Base-by-base conservation (phyloP, 2,329 filamentous ascomycete genomes). In the Chaetothyriales sp. region DNA sequence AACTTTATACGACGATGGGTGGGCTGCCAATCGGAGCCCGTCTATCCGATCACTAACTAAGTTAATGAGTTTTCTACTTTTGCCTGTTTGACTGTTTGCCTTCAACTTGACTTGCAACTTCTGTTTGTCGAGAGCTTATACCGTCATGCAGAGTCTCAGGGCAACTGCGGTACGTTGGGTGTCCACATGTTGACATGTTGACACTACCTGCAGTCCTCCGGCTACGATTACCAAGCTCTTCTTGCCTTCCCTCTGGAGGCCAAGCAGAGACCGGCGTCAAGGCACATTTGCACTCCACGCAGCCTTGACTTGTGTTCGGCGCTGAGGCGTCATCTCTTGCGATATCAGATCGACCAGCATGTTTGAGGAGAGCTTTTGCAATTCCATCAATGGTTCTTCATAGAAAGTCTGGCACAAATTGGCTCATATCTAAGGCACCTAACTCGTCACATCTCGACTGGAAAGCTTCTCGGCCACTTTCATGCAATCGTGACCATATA, bases 401-500 rank as follows among this genome's bases (percentile, higher is more conserved):
- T 72, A 72, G 68, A 69, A 62, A 60, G 51, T 61, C 64, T 71
- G 69, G 69, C 60, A 72, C 69, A 72, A 25, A 43, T 5, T 52
- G 15, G 43, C 37, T 33, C 29, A 4, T 33, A 13, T 25, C 22
- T 25, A 25, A 25, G 29, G 9, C 29, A 33, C 5, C 7, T 33
- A 33, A 13, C 29, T 33, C 29, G 9, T 33, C 10, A 9, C 5
- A 33, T 33, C 29, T 33, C 29, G 10, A 33, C 7, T 33, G 2
- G 61, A 79, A 81, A 52, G 68, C 67, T 44, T 78, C 48, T 66
- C 65, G 0, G 78, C 73, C 51, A 78, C 74, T 60, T 71, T 66
- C 48, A 77, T 71, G 61, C 80, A 81, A 65, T 84, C 80, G 61
- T 81, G 73, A 10, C 74, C 74, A 65, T 84, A 84, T 54, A 84